These are phyloP conservation scores for Boletus mariae DNA, from an alignment of 1,284 basidiomycete genomes.

Conservation along the genomic window DNA sequence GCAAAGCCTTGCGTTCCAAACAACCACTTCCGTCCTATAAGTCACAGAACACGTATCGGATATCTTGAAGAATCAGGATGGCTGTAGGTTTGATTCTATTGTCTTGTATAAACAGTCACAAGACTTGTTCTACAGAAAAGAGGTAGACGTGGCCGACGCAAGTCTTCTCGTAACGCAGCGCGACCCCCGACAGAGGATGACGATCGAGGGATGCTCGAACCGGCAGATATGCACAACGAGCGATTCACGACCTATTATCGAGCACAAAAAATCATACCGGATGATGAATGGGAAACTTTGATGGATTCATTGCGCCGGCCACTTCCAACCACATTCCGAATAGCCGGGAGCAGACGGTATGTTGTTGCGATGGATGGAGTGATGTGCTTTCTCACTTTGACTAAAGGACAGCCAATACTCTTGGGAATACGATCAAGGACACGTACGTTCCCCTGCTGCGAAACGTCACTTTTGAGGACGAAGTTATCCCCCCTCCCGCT, in stretches of 20 bases:
- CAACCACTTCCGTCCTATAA: conserved; percentile 14
- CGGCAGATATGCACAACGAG: conserved; percentile 66
- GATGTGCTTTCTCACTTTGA: conserved; percentile 7
- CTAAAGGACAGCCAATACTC: conserved; percentile 23
- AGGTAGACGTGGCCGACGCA: conserved; percentile 8
- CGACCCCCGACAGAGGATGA: conserved; percentile 10
- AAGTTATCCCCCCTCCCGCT: conserved; percentile 73
- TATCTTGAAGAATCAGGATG: conserved; percentile 12
- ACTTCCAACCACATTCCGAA: conserved; percentile 92
- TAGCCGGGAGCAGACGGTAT: conserved; percentile 85
- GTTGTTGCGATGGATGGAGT: conserved; percentile 21
- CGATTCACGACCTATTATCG: conserved; percentile 77
- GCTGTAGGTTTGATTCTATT: conserved; percentile 12
- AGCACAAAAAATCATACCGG: conserved; percentile 64
- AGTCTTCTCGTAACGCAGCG: conserved; percentile 6
- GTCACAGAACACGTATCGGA: too few species aligned
- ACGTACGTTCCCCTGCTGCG: conserved; percentile 78
- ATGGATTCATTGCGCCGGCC: conserved; percentile 67
- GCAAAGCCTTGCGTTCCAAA: conserved; percentile 33
- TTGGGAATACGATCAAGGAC: conserved; percentile 39
- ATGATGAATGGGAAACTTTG: conserved; percentile 80
- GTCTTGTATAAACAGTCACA: not conserved
- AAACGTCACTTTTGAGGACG: conserved; percentile 76
- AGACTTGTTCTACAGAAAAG: conserved; percentile 10
- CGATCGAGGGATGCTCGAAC: conserved; percentile 47